Evolutionary conservation across 148 eudicot species (phyloP).

Genomic region (Diospyros kaki): DNA sequence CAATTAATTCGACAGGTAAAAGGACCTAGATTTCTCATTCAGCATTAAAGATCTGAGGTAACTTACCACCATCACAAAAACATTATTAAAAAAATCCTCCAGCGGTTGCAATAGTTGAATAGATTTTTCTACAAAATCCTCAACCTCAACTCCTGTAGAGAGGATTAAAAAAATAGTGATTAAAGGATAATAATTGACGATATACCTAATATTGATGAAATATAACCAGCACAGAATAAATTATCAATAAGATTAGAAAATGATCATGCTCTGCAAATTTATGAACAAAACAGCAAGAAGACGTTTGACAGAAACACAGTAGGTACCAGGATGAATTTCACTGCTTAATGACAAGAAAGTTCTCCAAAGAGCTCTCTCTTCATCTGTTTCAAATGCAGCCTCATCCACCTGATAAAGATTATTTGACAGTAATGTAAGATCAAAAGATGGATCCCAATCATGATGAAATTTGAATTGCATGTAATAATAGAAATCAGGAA

Average conservation of each 20-base stretch:
- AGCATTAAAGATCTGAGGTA: not conserved
- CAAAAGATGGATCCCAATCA: not conserved
- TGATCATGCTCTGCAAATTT: not conserved
- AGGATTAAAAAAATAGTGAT: not conserved
- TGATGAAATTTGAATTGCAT: not conserved
- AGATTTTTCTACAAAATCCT: constrained; percentile 70
- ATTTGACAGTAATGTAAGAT: not conserved
- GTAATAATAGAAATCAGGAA: not conserved
- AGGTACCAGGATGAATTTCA: constrained; percentile 68
- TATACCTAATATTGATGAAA: not conserved
- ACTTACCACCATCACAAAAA: constrained; percentile 99
- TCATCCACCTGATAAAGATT: constrained; percentile 66
- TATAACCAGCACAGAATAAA: not conserved
- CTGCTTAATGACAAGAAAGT: constrained; percentile 64
- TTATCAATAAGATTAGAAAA: not conserved
- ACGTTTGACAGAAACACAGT: not conserved
- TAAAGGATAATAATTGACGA: not conserved
- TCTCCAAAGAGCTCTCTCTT: constrained; percentile 78
- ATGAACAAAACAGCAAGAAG: not conserved
- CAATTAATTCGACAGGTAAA: not conserved
- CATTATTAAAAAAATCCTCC: constrained; percentile 78
- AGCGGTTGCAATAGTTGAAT: constrained; percentile 67
- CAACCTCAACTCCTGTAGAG: constrained; percentile 69
- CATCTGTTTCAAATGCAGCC: constrained; percentile 62
- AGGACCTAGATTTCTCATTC: not conserved